Percentiles rank a stretch among this genome's conserved stretches.
Conservation (phyloP, 1,284 basidiomycete species). For the Waitea zeae region DNA sequence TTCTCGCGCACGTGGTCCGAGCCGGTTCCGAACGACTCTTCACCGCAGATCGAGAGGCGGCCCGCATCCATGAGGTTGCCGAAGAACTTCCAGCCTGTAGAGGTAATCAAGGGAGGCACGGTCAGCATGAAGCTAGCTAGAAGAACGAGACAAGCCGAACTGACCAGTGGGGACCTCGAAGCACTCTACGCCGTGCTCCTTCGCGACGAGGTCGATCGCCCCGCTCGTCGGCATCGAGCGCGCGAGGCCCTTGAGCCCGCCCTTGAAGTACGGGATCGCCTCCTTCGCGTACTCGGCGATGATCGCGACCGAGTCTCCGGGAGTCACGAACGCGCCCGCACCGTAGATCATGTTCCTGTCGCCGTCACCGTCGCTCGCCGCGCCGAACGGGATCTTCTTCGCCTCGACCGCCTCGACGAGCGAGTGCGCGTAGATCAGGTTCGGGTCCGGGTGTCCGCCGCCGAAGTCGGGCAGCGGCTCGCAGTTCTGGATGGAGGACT, state of each 20-base stretch:
- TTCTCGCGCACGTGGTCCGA: slow-evolving; percentile 99
- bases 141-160: no score
- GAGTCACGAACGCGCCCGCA: slow-evolving; percentile 94
- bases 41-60: slow-evolving; percentile 91
- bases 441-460: slow-evolving; percentile 95
- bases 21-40: slow-evolving; percentile 98
- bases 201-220: slow-evolving; percentile 92
- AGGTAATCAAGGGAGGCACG: no score
- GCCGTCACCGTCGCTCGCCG: slow-evolving; percentile 94
- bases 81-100: slow-evolving; percentile 95
- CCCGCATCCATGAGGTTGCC: slow-evolving; percentile 99
- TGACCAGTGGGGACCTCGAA: slow-evolving; percentile 94
- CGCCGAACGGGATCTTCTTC: slow-evolving; percentile 82
- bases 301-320: slow-evolving; percentile 94
- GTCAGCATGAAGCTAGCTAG: background rate
- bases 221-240: slow-evolving; percentile 95
- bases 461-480: slow-evolving; percentile 88
- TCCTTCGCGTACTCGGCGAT: slow-evolving; percentile 94
- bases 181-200: slow-evolving; percentile 84
- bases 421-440: slow-evolving; percentile 92
- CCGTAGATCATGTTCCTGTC: slow-evolving; percentile 99
- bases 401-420: slow-evolving; percentile 88
- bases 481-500: slow-evolving; percentile 82
- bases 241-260: slow-evolving; percentile 88
- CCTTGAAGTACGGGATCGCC: slow-evolving; percentile 91